Base-by-base conservation (phyloP, 768 basidiomycete genomes). In the Paxillus rubicundulus region DNA sequence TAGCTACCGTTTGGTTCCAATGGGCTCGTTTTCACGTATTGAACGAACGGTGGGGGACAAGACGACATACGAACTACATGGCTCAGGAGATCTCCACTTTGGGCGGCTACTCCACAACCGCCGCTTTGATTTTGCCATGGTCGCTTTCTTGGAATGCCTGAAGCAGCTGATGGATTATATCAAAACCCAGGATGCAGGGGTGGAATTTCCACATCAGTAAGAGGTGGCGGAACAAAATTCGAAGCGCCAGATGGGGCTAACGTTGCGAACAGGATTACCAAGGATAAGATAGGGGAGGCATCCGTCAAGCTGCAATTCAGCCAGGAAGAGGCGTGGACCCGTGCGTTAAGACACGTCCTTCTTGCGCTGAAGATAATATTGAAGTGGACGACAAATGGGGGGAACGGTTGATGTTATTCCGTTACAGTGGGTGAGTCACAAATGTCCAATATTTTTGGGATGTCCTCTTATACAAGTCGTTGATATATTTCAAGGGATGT, bases 271-370 rank as follows among this genome's bases (percentile, higher is more conserved):
- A 97, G 96, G 63, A 85, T 98, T 49, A 75, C 78, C 38, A 98
- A 92, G 70, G 97, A 99, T 71, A 92, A 87, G 73, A 99, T 99
- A 50, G 95, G 94, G 7, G 94, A 96, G 49, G 88, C 91, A 16
- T 94, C 92, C 1, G 89, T 98, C 57, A 94, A 95, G 70, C 74
- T 95, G 4, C 93, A 95, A 64, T 96, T 97, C 69, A 89, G 88
- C 59, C 91, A 92, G 61, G 96, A 99, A 66, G 96, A 99, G 63
- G 78, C 84, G 0, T 99, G 96, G 96, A 98, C 96, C 20, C 84
- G 92, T 53, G 92, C 94, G 4, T 74, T 98, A 62, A 81, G 92
- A 30, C 94, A 97, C 61, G 91, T 98, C 52, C 76, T 97, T 52
- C 78, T 94, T 18, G 92, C 90, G 17, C 77, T 95, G 37, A 94